phyloP scores from a whole-genome alignment of 441 rosid genomes.

The Capsella rubella region DNA sequence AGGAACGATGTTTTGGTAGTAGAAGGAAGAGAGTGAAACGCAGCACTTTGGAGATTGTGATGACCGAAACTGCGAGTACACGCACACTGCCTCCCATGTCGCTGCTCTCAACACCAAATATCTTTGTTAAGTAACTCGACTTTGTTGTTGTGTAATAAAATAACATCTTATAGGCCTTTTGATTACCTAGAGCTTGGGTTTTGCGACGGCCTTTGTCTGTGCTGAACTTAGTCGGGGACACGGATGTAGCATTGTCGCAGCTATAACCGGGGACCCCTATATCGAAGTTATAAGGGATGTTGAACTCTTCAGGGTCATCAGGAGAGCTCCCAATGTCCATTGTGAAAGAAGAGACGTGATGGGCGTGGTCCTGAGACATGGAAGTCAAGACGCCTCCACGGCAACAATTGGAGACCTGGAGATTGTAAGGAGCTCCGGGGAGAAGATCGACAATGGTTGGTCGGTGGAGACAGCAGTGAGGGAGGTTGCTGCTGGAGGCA shows the following conservation, averaged over 20 bases:
- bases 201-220: constrained; percentile 66
- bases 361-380: constrained; percentile 60
- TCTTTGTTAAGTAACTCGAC: background rate
- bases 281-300: constrained; percentile 62
- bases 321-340: constrained; percentile 53
- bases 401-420: constrained; percentile 71
- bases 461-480: constrained; percentile 70
- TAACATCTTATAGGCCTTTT: background rate
- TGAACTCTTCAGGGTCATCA: constrained; percentile 28
- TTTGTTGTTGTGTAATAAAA: background rate
- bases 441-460: constrained; percentile 81
- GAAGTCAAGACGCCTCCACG: constrained; percentile 77
- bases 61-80: constrained; percentile 69
- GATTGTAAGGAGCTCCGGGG: constrained; percentile 65
- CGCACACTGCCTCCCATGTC: constrained; percentile 81
- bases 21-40: constrained; percentile 85
- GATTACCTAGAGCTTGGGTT: constrained; percentile 77
- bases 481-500: constrained; percentile 47
- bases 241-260: constrained; percentile 54
- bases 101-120: constrained; percentile 46
- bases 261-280: constrained; percentile 74
- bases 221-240: constrained; percentile 55
- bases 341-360: constrained; percentile 53
- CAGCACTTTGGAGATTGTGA: constrained; percentile 79
- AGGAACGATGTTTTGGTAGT: constrained; percentile 63